A percentile compares a stretch with the other conserved stretches of the same genome.
phyloP scores from a whole-genome alignment of 192 early-diverging fungal genomes.

The Umbelopsis sp. region DNA sequence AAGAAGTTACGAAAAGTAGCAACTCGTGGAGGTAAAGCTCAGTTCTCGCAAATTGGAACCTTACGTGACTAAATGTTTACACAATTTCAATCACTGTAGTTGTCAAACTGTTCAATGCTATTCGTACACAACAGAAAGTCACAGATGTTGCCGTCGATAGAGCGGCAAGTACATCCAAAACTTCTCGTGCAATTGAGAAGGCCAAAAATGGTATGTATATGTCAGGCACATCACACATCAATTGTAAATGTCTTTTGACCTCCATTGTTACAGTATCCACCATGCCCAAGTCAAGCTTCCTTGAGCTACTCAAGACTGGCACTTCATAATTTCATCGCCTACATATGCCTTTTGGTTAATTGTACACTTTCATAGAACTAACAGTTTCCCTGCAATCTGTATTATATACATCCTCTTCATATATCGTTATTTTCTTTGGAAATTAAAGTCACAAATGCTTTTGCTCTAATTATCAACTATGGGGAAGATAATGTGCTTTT shows the following conservation, averaged over 20 bases:
- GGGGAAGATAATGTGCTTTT: too few relatives aligned
- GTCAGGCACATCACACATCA: neutral
- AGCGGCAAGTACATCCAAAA: constrained; percentile 52
- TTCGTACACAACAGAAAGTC: constrained; percentile 84
- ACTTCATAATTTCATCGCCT: constrained; percentile 27
- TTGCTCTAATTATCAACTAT: too few relatives aligned
- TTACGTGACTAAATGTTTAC: constrained; percentile 14
- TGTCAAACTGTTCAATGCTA: constrained; percentile 94
- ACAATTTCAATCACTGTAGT: constrained; percentile 46
- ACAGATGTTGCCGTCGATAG: constrained; percentile 64
- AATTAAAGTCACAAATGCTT: too few relatives aligned
- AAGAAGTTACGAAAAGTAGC: constrained; percentile 88
- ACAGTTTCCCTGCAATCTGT: too few relatives aligned
- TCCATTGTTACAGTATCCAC: constrained; percentile 46
- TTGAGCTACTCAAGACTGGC: constrained; percentile 70
- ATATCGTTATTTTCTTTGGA: too few relatives aligned
- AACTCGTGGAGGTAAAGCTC: constrained; percentile 77
- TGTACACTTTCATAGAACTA: too few relatives aligned
- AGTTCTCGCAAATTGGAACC: neutral
- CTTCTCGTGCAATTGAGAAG: constrained; percentile 45
- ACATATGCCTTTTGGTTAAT: too few relatives aligned
- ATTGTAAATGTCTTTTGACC: constrained; percentile 1
- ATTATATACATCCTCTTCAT: neutral
- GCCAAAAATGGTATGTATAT: constrained; percentile 41
- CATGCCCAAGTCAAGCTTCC: constrained; percentile 72